phyloP scores from a whole-genome alignment of 495 filamentous ascomycete genomes.

The Xylaria acuta region DNA sequence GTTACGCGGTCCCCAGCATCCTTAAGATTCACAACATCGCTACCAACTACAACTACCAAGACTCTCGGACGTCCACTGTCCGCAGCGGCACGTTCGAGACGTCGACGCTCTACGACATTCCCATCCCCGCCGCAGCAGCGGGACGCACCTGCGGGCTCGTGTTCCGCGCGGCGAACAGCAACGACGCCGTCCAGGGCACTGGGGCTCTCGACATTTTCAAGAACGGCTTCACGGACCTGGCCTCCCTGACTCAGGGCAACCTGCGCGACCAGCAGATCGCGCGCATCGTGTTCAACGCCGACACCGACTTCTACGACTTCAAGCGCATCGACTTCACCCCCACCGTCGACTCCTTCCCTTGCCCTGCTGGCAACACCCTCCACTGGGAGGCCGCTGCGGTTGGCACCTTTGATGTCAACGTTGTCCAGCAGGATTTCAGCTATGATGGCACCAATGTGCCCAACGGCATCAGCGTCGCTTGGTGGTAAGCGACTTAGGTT shows the following conservation, averaged over 20 bases:
- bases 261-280: slow-evolving; percentile 33
- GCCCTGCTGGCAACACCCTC: slow-evolving; percentile 30
- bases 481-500: slow-evolving; percentile 23
- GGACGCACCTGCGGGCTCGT: slow-evolving; percentile 37
- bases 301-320: slow-evolving; percentile 32
- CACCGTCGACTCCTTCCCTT: slow-evolving; percentile 32
- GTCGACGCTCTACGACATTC: slow-evolving; percentile 39
- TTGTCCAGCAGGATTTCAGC: slow-evolving; percentile 34
- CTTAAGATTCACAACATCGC: slow-evolving; percentile 34
- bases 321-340: slow-evolving; percentile 28
- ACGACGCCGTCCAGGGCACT: slow-evolving; percentile 28
- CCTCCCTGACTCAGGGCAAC: slow-evolving; percentile 28
- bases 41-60: slow-evolving; percentile 28
- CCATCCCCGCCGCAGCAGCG: slow-evolving; percentile 29
- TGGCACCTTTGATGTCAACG: slow-evolving; percentile 30
- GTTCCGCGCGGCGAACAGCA: slow-evolving; percentile 17
- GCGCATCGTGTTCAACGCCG: slow-evolving; percentile 28
- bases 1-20: slow-evolving; percentile 35
- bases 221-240: slow-evolving; percentile 34
- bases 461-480: slow-evolving; percentile 36
- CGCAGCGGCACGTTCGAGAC: slow-evolving; percentile 30
- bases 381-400: slow-evolving; percentile 36
- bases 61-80: slow-evolving; percentile 17
- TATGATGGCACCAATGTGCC: slow-evolving; percentile 28
- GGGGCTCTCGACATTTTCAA: slow-evolving; percentile 33